Conservation (phyloP, 2,329 filamentous ascomycete genomes). For the Fusarium humuli region DNA sequence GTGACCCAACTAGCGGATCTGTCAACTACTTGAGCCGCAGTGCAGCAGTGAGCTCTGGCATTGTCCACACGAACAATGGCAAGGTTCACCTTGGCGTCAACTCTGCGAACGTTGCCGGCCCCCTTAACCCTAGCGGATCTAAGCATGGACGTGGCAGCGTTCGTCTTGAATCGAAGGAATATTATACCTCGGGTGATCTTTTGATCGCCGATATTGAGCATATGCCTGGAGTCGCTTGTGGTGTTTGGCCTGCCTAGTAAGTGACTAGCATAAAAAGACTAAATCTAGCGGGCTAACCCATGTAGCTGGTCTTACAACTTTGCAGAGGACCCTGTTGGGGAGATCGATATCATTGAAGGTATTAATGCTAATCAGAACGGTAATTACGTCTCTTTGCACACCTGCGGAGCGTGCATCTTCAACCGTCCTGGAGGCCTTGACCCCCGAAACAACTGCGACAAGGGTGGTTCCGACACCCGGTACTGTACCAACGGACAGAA, state of each 20-base stretch:
- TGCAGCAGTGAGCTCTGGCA: slow-evolving; percentile 15
- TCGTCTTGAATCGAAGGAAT: slow-evolving; percentile 22
- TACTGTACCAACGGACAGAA: slow-evolving; percentile 5
- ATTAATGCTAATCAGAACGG: slow-evolving; percentile 12
- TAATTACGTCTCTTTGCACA: slow-evolving; percentile 20
- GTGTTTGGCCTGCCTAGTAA: slow-evolving; percentile 23
- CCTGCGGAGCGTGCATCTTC: slow-evolving; percentile 19
- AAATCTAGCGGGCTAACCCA: neutral
- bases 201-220: slow-evolving; percentile 27
- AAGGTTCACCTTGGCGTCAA: slow-evolving; percentile 14
- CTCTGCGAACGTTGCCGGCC: slow-evolving; percentile 2
- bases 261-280: neutral
- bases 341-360: slow-evolving; percentile 23
- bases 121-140: neutral
- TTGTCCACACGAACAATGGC: slow-evolving; percentile 11
- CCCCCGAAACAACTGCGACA: slow-evolving; percentile 14
- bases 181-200: slow-evolving; percentile 8
- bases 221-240: slow-evolving; percentile 21
- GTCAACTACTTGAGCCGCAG: slow-evolving; percentile 20
- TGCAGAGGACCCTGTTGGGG: slow-evolving; percentile 18
- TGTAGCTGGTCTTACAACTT: slow-evolving; percentile 25
- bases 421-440: slow-evolving; percentile 11
- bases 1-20: slow-evolving; percentile 15
- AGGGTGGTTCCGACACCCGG: neutral
- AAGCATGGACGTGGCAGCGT: slow-evolving; percentile 18